Percentiles rank a stretch among this genome's conserved stretches.
phyloP scores from a whole-genome alignment of 805 yeast species.

The Blastobotrys chiropterorum region DNA sequence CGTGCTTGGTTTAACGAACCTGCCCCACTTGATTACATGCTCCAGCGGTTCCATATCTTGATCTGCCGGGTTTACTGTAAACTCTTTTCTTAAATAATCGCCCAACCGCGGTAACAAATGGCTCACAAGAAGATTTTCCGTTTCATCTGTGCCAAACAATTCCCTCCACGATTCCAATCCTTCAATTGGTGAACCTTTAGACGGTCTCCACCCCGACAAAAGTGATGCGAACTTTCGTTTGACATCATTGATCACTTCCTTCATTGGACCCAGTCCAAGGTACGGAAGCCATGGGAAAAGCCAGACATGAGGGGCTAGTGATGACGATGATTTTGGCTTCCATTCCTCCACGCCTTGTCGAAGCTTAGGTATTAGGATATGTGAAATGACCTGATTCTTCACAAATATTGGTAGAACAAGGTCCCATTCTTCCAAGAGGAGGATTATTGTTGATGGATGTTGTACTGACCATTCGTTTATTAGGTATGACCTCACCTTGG shows the following conservation, averaged over 20 bases:
- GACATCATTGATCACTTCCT: conserved; percentile 22
- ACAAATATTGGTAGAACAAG: conserved; percentile 30
- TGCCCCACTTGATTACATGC: conserved; percentile 24
- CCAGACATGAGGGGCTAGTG: conserved; percentile 29
- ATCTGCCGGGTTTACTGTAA: conserved; percentile 26
- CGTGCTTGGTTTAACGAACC: conserved; percentile 15
- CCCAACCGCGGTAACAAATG: conserved; percentile 15
- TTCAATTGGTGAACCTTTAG: conserved; percentile 8
- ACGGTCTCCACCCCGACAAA: conserved; percentile 11
- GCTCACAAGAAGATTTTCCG: conserved; percentile 12
- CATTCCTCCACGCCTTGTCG: conserved; percentile 32
- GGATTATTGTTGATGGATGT: conserved; percentile 37
- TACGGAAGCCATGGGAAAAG: conserved; percentile 37
- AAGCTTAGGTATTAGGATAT: conserved; percentile 37
- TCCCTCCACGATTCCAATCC: conserved; percentile 14
- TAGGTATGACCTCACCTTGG: conserved; percentile 29
- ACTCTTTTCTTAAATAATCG: conserved; percentile 14
- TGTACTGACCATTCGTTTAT: conserved; percentile 33
- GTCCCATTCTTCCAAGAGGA: conserved; percentile 39
- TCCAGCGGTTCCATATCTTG: conserved; percentile 20
- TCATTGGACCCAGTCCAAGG: conserved; percentile 16
- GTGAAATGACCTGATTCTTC: conserved; percentile 27
- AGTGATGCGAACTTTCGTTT: conserved; percentile 20
- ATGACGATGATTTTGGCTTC: conserved; percentile 20
- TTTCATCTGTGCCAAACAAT: conserved; percentile 11